Evolutionary conservation across 768 basidiomycete genomes (phyloP), one percentile per base, ranked within the genome.

Genomic region (Auricularia auricula-judae): DNA sequence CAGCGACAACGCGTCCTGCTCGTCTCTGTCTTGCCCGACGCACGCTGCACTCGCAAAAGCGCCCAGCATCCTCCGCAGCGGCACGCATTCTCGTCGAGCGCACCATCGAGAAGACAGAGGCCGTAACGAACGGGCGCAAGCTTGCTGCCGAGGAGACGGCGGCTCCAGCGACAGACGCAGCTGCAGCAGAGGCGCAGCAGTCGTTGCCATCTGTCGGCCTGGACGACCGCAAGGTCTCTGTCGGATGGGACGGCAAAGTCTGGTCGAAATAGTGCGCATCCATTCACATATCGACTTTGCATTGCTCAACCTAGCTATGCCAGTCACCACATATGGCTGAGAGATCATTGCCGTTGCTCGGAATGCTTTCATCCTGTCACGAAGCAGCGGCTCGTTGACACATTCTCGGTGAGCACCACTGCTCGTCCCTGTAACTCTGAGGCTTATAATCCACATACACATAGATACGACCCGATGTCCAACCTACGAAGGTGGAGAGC

Each of bases 281-380:
- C 12, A 54, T 7, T 53, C 14, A 34, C 21, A 33, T 29, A 16
- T 36, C 42, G 44, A 42, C 54, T 63, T 39, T 63, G 56, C 58
- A 11, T 44, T 61, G 58, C 35, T 36, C 56, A 3, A 47, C n/a
- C 4, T n/a, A 35, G 33, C 63, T 33, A 54, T 14, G 67, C 34
- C 68, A 98, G 95, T 71, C 92, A 96, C 72, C 86, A 93, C 70
- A 83, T 93, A 47, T 97, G 93, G 89, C 77, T 98, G 29, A 80
- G 92, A 54, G 96, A 98, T 71, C 95, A 98, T 68, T 98, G 96
- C 72, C 82, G 93, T 39, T 97, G 93, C 73, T 77, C 87, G 4
- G 77, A 84, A 61, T 96, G 93, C 74, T 95, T 91, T 71, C 95
- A 98, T 74, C 78, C 87, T 0, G 72, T 86, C 66, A 98, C 95